Evolutionary conservation across 2,329 filamentous ascomycete genomes (phyloP).

Genomic region (Alternaria sp.): DNA sequence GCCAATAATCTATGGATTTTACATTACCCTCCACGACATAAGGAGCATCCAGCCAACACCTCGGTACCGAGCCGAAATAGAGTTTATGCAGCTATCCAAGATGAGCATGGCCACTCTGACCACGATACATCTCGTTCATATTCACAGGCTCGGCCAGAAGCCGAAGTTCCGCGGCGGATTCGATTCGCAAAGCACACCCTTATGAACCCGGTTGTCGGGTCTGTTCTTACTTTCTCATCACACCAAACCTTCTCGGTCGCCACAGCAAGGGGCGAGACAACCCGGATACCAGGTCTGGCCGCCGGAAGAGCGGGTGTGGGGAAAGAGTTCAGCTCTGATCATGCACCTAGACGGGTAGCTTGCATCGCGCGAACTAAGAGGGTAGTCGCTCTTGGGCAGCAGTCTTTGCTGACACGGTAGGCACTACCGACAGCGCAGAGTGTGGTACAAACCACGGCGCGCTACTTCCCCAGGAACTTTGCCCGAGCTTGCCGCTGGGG

Average conservation of each 20-base stretch:
- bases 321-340: constrained; percentile 35
- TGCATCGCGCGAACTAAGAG: constrained; percentile 33
- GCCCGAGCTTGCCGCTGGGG: constrained; percentile 10
- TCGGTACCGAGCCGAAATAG: background rate
- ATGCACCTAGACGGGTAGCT: constrained; percentile 35
- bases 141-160: constrained; percentile 31
- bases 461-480: background rate
- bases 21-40: background rate
- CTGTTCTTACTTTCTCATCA: constrained; percentile 26
- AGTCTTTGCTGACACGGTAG: background rate
- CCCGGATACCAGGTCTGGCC: constrained; percentile 36
- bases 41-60: background rate
- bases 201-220: constrained; percentile 40
- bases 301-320: constrained; percentile 35
- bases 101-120: background rate
- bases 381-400: background rate
- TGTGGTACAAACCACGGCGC: constrained; percentile 13
- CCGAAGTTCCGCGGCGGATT: constrained; percentile 27
- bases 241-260: constrained; percentile 26
- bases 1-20: background rate
- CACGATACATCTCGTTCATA: constrained; percentile 9
- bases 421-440: constrained; percentile 13
- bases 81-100: background rate
- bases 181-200: constrained; percentile 30
- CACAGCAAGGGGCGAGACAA: constrained; percentile 33